Evolutionary conservation across 75 land plant genomes (phyloP).

Genomic region (Selaginella tamariscina): DNA sequence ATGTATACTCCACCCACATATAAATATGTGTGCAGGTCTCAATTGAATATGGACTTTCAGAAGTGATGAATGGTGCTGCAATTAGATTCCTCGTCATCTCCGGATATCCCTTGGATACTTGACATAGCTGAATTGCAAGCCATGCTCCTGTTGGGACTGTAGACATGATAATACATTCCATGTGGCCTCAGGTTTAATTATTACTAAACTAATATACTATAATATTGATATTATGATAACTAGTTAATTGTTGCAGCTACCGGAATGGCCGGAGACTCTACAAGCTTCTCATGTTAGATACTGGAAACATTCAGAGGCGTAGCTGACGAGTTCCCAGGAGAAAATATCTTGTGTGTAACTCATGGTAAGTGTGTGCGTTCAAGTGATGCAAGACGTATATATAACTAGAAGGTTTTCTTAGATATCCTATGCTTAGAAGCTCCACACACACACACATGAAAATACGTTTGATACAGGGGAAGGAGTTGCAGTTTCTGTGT

Average conservation of each 20-base stretch:
- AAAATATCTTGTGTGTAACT: conserved; percentile 26
- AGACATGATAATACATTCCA: conserved; percentile 41
- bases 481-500: conserved; percentile 15
- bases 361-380: conserved; percentile 15
- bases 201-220: background rate
- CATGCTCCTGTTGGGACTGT: conserved; percentile 68
- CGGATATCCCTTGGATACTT: conserved; percentile 42
- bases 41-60: conserved; percentile 75
- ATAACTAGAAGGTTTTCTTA: background rate
- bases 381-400: background rate
- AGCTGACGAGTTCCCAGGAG: conserved; percentile 23
- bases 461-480: conserved; percentile 17
- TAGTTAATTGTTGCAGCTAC: conserved; percentile 16
- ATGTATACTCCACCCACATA: no score
- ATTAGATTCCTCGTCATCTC: conserved; percentile 37
- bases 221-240: conserved; percentile 4
- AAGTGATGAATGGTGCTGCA: conserved; percentile 45
- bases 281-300: conserved; percentile 20
- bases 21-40: no score
- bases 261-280: conserved; percentile 22
- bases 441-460: background rate
- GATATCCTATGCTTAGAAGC: conserved; percentile 6
- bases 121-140: conserved; percentile 44
- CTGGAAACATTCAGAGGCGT: conserved; percentile 19
- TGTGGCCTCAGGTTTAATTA: conserved; percentile 36